Evolutionary conservation across 2,329 filamentous ascomycete genomes (phyloP), one percentile per base, ranked within the genome.

Genomic region (Atkinsonella texensis): DNA sequence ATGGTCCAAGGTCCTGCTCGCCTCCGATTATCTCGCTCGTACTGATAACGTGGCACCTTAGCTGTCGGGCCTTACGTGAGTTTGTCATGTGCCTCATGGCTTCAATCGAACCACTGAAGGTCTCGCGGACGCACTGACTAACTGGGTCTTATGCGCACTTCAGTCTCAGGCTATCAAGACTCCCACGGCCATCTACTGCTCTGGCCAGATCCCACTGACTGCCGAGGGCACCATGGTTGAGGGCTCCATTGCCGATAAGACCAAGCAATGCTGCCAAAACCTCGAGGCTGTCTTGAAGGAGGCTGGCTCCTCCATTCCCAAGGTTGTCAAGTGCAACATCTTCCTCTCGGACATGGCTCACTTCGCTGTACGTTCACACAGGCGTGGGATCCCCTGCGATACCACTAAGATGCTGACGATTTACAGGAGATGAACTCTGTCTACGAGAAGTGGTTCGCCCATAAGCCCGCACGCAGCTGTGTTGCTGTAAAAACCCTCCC

Each of bases 321-420:
- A 83, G 69, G 84, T 95, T 46, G 87, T 96, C 72, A 95, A 96
- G 79, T 86, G 89, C 61, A 88, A 83, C 66, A 85, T 95, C 65
- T 97, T 96, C 77, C 73, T 97, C 55, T 84, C 85, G 48, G 86
- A 94, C 70, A 97, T 97, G 91, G 80, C 77, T 56, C 77, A 93
- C 71, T 97, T 97, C 65, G 83, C 79, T 48, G 75, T 78, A 63
- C 59, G 74, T 65, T 10, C 4, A 6, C n/a, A 3, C n/a, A 35
- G 23, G 11, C 33, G 20, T 31, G 11, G 11, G 7, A 5, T 32
- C 13, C 10, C 15, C 20, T 49, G 20, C 31, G 17, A 18, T 13
- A 12, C 4, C 44, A 1, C 2, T 15, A 10, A 46, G 11, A 44
- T 23, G n/a, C 44, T 53, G 49, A 52, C 39, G 8, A 8, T 17